These are phyloP conservation scores for Rugosomyces carneus DNA, from an alignment of 1,284 basidiomycete genomes.

Conservation along the genomic window DNA sequence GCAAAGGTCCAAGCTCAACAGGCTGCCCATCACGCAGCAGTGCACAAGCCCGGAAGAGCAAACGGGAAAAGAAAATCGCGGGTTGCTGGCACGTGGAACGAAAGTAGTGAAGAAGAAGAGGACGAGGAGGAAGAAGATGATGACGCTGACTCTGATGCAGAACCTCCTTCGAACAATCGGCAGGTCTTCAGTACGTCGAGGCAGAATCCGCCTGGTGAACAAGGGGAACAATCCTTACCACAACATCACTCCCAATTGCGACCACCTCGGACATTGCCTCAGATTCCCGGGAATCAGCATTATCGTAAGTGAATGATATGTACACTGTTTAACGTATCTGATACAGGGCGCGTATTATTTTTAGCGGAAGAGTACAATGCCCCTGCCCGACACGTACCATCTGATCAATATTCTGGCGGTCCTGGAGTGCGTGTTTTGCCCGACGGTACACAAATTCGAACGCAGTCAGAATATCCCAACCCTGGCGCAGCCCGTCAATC, in stretches of 20 bases:
- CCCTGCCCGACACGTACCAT: slow-evolving; percentile 32
- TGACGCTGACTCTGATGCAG: slow-evolving; percentile 62
- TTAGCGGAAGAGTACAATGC: slow-evolving; percentile 26
- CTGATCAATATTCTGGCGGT: slow-evolving; percentile 43
- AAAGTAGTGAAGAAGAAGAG: slow-evolving; percentile 75
- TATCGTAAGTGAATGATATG: slow-evolving; percentile 24
- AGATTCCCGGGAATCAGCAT: slow-evolving; percentile 31
- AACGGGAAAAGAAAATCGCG: slow-evolving; percentile 51
- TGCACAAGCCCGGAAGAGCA: slow-evolving; percentile 64
- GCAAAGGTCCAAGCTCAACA: slow-evolving; percentile 78
- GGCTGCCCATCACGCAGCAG: slow-evolving; percentile 69
- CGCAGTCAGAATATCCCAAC: slow-evolving; percentile 46
- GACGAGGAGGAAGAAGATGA: slow-evolving; percentile 77
- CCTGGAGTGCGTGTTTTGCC: slow-evolving; percentile 37
- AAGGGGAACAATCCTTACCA: slow-evolving; percentile 12
- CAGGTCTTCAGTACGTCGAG: slow-evolving; percentile 20
- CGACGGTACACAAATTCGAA: slow-evolving; percentile 39
- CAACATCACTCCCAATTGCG: slow-evolving; percentile 30
- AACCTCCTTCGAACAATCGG: slow-evolving; percentile 32
- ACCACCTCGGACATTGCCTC: slow-evolving; percentile 40
- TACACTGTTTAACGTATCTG: slow-evolving; percentile 1
- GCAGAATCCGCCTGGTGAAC: slow-evolving; percentile 19
- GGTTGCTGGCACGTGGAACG: slow-evolving; percentile 55
- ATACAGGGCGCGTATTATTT: slow-evolving; percentile 12
- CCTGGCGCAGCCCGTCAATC: slow-evolving; percentile 54